These are phyloP conservation scores for Eucalyptus polybractea DNA, from an alignment of 345 rosid species.

Conservation along the genomic window DNA sequence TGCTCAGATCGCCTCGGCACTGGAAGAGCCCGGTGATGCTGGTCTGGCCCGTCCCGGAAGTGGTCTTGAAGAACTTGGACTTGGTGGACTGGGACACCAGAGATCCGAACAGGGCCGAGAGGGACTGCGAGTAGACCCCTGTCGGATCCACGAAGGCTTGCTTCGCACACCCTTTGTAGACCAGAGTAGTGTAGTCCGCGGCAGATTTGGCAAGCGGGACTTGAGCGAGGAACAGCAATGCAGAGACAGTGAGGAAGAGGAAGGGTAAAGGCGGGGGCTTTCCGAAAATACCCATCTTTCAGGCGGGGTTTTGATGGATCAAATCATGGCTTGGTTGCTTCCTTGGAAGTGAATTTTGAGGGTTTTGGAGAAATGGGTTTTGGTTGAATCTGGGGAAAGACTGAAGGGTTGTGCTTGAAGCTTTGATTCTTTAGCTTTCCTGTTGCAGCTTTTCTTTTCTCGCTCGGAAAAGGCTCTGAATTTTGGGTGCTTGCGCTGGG, in stretches of 20 bases:
- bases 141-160: constrained; percentile 72
- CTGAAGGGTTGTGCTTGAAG: neutral
- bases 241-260: constrained; percentile 11
- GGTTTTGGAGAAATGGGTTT: constrained; percentile 4
- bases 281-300: constrained; percentile 30
- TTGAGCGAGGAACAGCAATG: constrained; percentile 17
- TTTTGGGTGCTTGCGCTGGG: neutral
- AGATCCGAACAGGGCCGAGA: constrained; percentile 78
- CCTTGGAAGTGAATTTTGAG: neutral
- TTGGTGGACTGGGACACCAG: constrained; percentile 76
- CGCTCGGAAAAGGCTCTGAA: neutral
- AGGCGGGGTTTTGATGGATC: constrained; percentile 9
- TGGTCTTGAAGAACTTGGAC: constrained; percentile 73
- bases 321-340: constrained; percentile 27
- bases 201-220: constrained; percentile 28
- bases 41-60: constrained; percentile 64
- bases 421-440: neutral
- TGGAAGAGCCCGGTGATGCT: constrained; percentile 83
- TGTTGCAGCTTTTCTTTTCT: neutral
- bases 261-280: constrained; percentile 6
- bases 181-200: constrained; percentile 49
- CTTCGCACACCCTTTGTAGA: constrained; percentile 87
- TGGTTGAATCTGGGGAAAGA: neutral
- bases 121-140: constrained; percentile 72
- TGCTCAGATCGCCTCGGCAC: constrained; percentile 82